phyloP scores from a whole-genome alignment of 2,329 filamentous ascomycete species.

The Cercospora zeae-maydis region DNA sequence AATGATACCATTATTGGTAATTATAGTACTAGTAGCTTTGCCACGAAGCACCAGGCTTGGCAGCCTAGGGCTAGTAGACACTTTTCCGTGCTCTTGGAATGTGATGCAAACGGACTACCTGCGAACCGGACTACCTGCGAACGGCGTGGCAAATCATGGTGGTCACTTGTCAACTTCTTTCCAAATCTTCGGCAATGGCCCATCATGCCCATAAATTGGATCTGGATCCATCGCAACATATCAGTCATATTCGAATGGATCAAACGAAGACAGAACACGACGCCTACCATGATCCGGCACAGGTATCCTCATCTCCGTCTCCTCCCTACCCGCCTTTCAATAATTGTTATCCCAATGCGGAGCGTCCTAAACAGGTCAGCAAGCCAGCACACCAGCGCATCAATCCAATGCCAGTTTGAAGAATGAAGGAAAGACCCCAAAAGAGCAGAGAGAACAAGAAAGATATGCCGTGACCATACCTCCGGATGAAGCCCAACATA shows the following conservation, averaged over 20 bases:
- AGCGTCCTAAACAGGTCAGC: conserved; percentile 8
- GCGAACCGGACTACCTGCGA: not conserved
- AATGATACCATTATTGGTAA: too few species aligned
- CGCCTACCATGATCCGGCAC: conserved; percentile 15
- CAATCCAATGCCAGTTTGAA: not conserved
- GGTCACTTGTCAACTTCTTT: not conserved
- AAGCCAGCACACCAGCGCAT: too few species aligned
- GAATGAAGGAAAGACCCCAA: too few species aligned
- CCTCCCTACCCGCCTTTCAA: conserved; percentile 24
- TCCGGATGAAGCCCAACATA: conserved; percentile 31
- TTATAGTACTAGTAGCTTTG: too few species aligned
- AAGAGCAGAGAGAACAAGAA: too few species aligned
- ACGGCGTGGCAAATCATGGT: not conserved
- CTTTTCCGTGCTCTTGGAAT: not conserved
- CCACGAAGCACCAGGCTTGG: too few species aligned
- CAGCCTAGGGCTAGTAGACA: too few species aligned
- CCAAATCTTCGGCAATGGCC: conserved; percentile 14
- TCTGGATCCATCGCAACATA: not conserved
- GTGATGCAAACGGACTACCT: too few species aligned
- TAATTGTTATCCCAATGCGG: conserved; percentile 31
- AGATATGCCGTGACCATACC: conserved; percentile 4
- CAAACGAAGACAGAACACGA: not conserved
- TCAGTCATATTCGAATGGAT: not conserved
- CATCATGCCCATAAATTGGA: conserved; percentile 17
- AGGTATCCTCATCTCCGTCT: conserved; percentile 19